Percentiles rank a stretch among this genome's conserved stretches.
Evolutionary conservation across 2,329 filamentous ascomycete genomes (phyloP).

Genomic region (Alternaria gansuensis): DNA sequence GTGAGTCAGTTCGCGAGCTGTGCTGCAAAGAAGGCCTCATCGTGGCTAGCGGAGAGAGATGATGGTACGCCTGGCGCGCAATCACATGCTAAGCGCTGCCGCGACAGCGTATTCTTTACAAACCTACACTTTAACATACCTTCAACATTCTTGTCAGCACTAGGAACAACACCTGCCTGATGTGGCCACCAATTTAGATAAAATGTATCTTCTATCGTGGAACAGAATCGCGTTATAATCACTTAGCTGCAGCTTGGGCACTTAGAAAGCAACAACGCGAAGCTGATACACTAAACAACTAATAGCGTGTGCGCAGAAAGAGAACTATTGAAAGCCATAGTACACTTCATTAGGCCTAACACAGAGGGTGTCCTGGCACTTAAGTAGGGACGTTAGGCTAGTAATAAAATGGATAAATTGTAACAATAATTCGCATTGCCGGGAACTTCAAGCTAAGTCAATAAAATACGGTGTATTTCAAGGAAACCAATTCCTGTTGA

Average conservation of each 20-base stretch:
- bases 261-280: not conserved
- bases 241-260: too few species aligned
- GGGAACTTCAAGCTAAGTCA: too few species aligned
- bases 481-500: too few species aligned
- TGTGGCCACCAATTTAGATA: not conserved
- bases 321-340: too few species aligned
- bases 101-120: not conserved
- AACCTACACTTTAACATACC: not conserved
- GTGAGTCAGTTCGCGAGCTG: constrained; percentile 11
- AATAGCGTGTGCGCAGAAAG: too few species aligned
- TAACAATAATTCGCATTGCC: too few species aligned
- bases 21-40: constrained; percentile 12
- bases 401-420: too few species aligned
- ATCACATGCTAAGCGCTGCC: constrained; percentile 13
- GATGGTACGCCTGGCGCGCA: constrained; percentile 3
- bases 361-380: too few species aligned
- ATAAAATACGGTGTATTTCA: too few species aligned
- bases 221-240: not conserved
- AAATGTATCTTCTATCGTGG: not conserved
- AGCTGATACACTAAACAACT: not conserved
- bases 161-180: not conserved
- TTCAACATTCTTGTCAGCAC: not conserved
- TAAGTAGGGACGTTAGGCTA: too few species aligned
- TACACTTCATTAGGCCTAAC: too few species aligned
- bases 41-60: constrained; percentile 13